These are phyloP conservation scores for Aureobasidium melanogenum DNA, from an alignment of 2,329 filamentous ascomycete species.

Conservation along the genomic window DNA sequence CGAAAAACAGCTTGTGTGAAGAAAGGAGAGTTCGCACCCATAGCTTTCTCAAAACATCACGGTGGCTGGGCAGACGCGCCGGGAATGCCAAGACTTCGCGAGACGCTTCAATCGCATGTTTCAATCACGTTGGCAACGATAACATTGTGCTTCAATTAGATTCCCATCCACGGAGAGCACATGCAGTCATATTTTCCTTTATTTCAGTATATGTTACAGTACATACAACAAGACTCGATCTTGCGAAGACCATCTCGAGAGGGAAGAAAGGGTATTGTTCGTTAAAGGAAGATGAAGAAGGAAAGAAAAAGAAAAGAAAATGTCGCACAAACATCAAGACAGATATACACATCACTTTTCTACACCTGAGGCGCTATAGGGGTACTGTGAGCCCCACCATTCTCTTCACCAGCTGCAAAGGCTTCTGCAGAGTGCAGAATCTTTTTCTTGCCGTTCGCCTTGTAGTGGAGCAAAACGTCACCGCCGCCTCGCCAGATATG, in stretches of 20 bases:
- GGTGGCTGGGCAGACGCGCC: conserved; percentile 5
- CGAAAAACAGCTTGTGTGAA: not conserved
- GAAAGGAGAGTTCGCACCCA: not conserved
- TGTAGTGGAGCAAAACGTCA: conserved; percentile 86
- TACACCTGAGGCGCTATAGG: not conserved
- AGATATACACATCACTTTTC: not conserved
- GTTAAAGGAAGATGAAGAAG: not conserved
- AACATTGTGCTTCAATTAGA: too few relatives aligned
- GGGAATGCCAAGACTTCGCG: not conserved
- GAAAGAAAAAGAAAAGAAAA: not conserved
- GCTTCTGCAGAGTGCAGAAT: conserved; percentile 24
- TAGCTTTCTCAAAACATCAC: not conserved
- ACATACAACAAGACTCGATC: not conserved
- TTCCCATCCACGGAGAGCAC: too few relatives aligned
- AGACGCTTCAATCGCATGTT: not conserved
- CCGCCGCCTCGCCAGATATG: conserved; percentile 94
- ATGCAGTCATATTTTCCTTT: not conserved
- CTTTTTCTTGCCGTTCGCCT: conserved; percentile 75
- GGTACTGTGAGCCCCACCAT: not conserved
- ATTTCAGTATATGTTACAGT: not conserved
- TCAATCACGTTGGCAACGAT: not conserved
- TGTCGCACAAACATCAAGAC: not conserved
- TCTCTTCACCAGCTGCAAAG: not conserved
- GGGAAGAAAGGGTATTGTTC: conserved; percentile 6
- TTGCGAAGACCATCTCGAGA: not conserved